Conservation (phyloP, 148 eudicot genomes). For the Amaranthus cruentus region DNA sequence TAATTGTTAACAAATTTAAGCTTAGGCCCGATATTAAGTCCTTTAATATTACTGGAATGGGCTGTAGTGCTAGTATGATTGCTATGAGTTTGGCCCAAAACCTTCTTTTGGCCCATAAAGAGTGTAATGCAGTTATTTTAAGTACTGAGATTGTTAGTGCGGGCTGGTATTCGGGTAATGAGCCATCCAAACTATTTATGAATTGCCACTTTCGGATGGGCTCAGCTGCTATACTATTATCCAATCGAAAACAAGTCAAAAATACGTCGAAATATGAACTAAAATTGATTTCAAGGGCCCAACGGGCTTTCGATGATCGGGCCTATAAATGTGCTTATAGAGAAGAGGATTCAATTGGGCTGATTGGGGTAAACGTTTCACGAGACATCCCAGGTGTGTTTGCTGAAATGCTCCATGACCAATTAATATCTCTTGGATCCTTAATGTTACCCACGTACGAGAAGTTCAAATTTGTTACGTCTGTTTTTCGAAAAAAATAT, state of each 20-base stretch:
- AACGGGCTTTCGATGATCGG: conserved; percentile 45
- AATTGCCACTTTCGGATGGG: conserved; percentile 79
- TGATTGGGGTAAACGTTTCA: conserved; percentile 56
- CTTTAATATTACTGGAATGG: conserved; percentile 73
- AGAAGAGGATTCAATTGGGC: conserved; percentile 61
- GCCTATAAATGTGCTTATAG: conserved; percentile 53
- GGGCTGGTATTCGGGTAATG: conserved; percentile 73
- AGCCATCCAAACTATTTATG: conserved; percentile 38
- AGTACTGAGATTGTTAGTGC: conserved; percentile 71
- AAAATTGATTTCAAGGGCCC: conserved; percentile 36
- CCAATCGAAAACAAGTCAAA: conserved; percentile 29
- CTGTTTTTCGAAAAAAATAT: conserved; percentile 35
- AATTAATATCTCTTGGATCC: conserved; percentile 39
- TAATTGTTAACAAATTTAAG: conserved; percentile 47
- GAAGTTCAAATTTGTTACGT: conserved; percentile 31
- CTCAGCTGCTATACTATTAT: conserved; percentile 48
- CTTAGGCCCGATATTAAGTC: conserved; percentile 55
- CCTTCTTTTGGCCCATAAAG: conserved; percentile 36
- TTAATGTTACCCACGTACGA: conserved; percentile 43
- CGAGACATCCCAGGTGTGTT: conserved; percentile 54
- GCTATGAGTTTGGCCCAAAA: conserved; percentile 46
- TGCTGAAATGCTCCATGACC: conserved; percentile 44
- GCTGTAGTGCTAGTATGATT: conserved; percentile 74
- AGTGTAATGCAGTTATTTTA: conserved; percentile 51
- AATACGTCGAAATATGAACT: conserved; percentile 42